Evolutionary conservation across 179 eudicot species (phyloP), one percentile per base, ranked within the genome.

Genomic region (Silene noctiflora): DNA sequence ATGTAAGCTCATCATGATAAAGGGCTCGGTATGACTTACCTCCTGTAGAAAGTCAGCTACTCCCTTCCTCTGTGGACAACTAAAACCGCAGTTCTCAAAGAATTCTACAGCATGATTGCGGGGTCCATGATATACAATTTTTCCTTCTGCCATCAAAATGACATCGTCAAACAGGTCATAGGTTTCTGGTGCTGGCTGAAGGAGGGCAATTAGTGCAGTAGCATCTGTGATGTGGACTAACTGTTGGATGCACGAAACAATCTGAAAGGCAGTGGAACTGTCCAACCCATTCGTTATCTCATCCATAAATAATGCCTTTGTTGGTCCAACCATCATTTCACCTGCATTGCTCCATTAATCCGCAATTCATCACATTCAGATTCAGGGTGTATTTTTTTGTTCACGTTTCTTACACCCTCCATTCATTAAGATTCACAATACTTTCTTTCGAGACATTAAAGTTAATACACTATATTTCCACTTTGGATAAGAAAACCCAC

Each of bases 211-310:
- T 19, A 91, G 74, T 35, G 90, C 85, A 67, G 98, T 88, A 61
- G 89, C 92, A 78, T 91, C 90, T 51, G 88, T 76, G 67, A 89
- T 83, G 84, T 93, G 98, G 65, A 89, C 92, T 25, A 91, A 78
- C 77, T 91, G 96, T 67, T 86, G 91, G 74, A 89, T 88, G 75
- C 89, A 89, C 39, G 91, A 67, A 74, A 91, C 76, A 74, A 91
- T 93, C 84, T 93, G 96, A 83, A 86, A 93, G n/a, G 94, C 91
- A 56, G 94, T 93, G 67, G 98, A 91, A 78, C 98, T 93, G 81
- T 93, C 98, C 81, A 93, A 76, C 10, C 98, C 98, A 78, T 89
- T 93, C 51, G 98, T 91, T 80, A 93, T 93, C 85, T 91, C 96
- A 77, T 93, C 98, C 94, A 93, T 85, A 73, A 91, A 88, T 21